These are phyloP conservation scores for Chaetomium cochliodes DNA, from an alignment of 495 filamentous ascomycete species.

Conservation along the genomic window DNA sequence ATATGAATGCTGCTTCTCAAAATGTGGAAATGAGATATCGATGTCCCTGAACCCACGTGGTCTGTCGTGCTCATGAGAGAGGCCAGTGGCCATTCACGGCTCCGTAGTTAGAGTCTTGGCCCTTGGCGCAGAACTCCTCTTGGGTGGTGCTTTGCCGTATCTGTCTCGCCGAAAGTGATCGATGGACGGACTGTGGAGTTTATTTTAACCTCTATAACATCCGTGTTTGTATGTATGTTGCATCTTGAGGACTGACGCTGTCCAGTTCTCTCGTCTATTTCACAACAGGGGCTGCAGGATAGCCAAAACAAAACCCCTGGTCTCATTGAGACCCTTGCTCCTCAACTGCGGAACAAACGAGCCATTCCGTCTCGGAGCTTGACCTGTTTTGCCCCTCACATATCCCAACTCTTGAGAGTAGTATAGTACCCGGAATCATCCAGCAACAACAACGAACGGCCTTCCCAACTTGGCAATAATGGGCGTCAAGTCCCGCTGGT, in stretches of 20 bases:
- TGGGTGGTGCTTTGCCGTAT: not conserved
- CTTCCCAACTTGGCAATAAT: conserved; percentile 2
- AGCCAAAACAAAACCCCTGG: no score
- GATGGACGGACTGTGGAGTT: not conserved
- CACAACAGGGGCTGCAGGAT: no score
- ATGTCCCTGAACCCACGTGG: not conserved
- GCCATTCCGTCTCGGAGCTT: no score
- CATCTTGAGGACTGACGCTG: no score
- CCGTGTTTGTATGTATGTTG: no score
- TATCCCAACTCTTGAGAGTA: no score
- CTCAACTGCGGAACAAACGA: no score
- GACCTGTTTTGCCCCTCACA: not conserved
- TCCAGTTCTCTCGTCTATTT: no score
- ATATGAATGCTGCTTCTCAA: not conserved
- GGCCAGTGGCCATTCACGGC: not conserved
- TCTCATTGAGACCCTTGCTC: no score
- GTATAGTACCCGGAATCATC: not conserved
- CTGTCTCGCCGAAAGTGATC: conserved; percentile 8
- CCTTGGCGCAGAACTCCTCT: not conserved
- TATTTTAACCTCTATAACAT: not conserved
- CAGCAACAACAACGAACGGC: not conserved
- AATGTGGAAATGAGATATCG: not conserved
- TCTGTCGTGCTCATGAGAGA: not conserved
- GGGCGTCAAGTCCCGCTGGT: conserved; percentile 12
- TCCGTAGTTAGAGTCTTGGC: not conserved